Base-by-base conservation (phyloP, 2,329 filamentous ascomycete species). In the Alternaria postmessia region DNA sequence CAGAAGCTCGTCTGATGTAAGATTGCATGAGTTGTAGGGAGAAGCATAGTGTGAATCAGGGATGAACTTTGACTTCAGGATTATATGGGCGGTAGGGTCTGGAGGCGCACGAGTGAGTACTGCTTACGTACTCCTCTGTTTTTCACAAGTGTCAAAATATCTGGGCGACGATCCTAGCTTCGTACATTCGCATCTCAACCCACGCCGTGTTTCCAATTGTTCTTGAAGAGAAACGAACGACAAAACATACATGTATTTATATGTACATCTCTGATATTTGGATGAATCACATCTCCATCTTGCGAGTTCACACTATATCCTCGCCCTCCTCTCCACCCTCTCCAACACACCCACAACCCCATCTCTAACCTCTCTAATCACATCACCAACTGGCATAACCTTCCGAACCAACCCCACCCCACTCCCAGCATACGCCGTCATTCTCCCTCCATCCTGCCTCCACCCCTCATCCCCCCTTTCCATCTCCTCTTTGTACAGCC, bases 361-460 rank as follows among this genome's bases (percentile, higher is more conserved):
- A 6, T 78, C 73, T 48, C 83, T 77, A 4, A 83, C 75, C 58
- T 85, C 81, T 46, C 74, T 73, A 3, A 87, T 82, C 68, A 90
- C 86, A 9, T 85, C 81, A 12, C 73, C 79, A 3, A 86, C 87
- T 16, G 78, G 70, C 65, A 81, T 80, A 1, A 86, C 78, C 39
- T 82, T 75, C 46, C 75, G 84, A 2, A 89, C 80, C 61, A 90
- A 77, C 0, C 88, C 88, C 14, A 90, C 84, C 0, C 83, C 87
- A 20, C 85, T 85, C 4, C 88, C 88, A 14, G 86, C 87, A 80
- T 89, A 90, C 9, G 86, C 86, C 5, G 86, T 87, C 79, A 89
- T 78, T 59, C 87, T 81, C 4, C 82, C 86, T 9, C 71, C 56
- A 30, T 65, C 48, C 0, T 24, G 86, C 20, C 46, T 49, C 86